phyloP scores from a whole-genome alignment of 371 early-diverging fungal species.

The Rhizomucor pusillus region DNA sequence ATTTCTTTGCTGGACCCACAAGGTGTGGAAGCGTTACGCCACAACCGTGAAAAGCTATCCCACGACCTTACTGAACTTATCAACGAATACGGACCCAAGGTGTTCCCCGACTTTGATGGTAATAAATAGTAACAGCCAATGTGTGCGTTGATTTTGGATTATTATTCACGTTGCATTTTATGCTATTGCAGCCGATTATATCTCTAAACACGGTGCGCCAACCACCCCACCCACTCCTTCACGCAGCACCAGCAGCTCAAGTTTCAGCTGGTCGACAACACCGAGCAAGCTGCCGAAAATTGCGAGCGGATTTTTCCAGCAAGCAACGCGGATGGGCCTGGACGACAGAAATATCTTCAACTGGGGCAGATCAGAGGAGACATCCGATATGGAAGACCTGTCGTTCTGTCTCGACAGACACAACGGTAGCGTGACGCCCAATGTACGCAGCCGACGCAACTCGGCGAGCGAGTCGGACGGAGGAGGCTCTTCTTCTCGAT shows the following conservation, averaged over 20 bases:
- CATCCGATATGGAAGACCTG: slow-evolving; percentile 12
- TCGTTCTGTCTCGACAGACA: slow-evolving; percentile 14
- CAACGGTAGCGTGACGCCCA: slow-evolving; percentile 13
- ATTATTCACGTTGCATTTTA: too few relatives aligned
- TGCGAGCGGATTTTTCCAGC: slow-evolving; percentile 26
- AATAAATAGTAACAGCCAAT: too few relatives aligned
- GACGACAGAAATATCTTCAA: slow-evolving; percentile 51
- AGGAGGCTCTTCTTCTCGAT: slow-evolving; percentile 2
- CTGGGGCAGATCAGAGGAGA: slow-evolving; percentile 34
- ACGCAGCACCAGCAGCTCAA: slow-evolving; percentile 15
- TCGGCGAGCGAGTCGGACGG: slow-evolving; percentile 26
- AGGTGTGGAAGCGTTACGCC: slow-evolving; percentile 47
- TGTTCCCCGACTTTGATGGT: slow-evolving; percentile 72
- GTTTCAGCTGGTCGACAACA: slow-evolving; percentile 15
- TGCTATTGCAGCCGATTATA: slow-evolving; percentile 22
- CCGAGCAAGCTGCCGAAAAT: slow-evolving; percentile 18
- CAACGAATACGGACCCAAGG: slow-evolving; percentile 79
- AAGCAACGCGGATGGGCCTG: slow-evolving; percentile 34
- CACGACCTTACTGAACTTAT: slow-evolving; percentile 71
- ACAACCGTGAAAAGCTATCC: slow-evolving; percentile 67
- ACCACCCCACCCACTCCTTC: slow-evolving; percentile 9
- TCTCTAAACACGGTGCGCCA: slow-evolving; percentile 6
- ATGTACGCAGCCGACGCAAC: slow-evolving; percentile 14
- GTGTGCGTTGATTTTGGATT: too few relatives aligned
- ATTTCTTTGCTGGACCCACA: slow-evolving; percentile 58